Evolutionary conservation across 2,329 filamentous ascomycete genomes (phyloP).

Genomic region (Colletotrichum gloeosporioides): DNA sequence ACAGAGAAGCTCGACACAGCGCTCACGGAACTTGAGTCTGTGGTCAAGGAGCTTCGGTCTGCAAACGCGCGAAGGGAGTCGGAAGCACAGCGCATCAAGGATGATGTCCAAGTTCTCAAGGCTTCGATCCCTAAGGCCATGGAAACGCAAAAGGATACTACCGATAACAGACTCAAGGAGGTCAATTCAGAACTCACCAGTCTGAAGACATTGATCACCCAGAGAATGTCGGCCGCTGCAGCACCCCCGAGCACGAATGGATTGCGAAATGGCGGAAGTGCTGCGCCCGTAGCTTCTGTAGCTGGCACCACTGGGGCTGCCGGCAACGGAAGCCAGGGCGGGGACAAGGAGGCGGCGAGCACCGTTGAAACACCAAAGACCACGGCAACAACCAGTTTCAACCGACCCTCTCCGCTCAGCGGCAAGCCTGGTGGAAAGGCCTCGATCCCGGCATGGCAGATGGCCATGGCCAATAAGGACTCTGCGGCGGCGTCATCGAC

Average conservation of each 20-base stretch:
- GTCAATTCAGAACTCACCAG: constrained; percentile 89
- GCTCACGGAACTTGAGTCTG: constrained; percentile 82
- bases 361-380: constrained; percentile 37
- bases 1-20: constrained; percentile 84
- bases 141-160: constrained; percentile 83
- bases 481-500: constrained; percentile 26
- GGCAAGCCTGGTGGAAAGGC: constrained; percentile 60
- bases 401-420: constrained; percentile 31
- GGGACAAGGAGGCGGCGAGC: constrained; percentile 30
- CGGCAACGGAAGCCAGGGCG: constrained; percentile 32
- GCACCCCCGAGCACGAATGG: constrained; percentile 25
- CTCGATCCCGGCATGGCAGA: constrained; percentile 81
- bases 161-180: constrained; percentile 82
- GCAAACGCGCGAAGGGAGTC: constrained; percentile 84
- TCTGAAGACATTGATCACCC: constrained; percentile 83
- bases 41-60: constrained; percentile 81
- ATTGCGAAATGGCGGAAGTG: constrained; percentile 30
- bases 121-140: constrained; percentile 88
- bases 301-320: constrained; percentile 17
- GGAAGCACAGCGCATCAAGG: constrained; percentile 83
- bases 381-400: constrained; percentile 30
- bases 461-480: constrained; percentile 67
- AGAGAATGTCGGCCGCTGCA: constrained; percentile 55
- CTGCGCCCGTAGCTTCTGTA: constrained; percentile 14
- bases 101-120: constrained; percentile 84